Percentiles rank a stretch among this genome's conserved stretches.
These are phyloP conservation scores for Helenozyma baotianmanensis DNA, from an alignment of 805 yeast genomes.

Conservation along the genomic window DNA sequence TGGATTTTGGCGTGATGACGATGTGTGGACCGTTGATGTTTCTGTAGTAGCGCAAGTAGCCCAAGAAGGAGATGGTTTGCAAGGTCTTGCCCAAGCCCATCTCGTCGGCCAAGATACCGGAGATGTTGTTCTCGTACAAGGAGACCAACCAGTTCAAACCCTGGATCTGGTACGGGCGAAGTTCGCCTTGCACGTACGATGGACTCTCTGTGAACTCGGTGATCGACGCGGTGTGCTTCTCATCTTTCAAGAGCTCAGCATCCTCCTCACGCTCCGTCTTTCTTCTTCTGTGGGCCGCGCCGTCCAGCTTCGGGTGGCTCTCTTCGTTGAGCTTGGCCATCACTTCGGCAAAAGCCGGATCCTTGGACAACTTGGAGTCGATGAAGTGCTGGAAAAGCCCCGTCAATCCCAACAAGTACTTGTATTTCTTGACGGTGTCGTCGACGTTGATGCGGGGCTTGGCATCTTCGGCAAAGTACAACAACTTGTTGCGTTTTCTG, in stretches of 20 bases:
- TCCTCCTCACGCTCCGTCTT: slow-evolving; percentile 78
- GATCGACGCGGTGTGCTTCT: slow-evolving; percentile 25
- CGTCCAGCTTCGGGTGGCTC: slow-evolving; percentile 6
- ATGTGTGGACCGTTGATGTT: slow-evolving; percentile 66
- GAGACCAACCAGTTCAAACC: slow-evolving; percentile 78
- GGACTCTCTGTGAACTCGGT: slow-evolving; percentile 52
- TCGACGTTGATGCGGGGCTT: slow-evolving; percentile 46
- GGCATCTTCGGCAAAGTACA: slow-evolving; percentile 32
- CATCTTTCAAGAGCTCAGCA: slow-evolving; percentile 65
- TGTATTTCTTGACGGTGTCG: slow-evolving; percentile 63
- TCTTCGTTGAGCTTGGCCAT: slow-evolving; percentile 34
- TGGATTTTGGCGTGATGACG: slow-evolving; percentile 75
- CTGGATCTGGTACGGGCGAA: slow-evolving; percentile 74
- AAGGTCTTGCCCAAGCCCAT: slow-evolving; percentile 84
- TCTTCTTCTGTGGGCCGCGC: slow-evolving; percentile 45
- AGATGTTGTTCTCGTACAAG: slow-evolving; percentile 59
- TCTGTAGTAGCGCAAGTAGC: slow-evolving; percentile 61
- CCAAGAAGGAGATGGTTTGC: slow-evolving; percentile 73
- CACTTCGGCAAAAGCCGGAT: slow-evolving; percentile 51
- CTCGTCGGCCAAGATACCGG: slow-evolving; percentile 80
- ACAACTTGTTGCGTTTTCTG: background rate
- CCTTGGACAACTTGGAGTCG: slow-evolving; percentile 58
- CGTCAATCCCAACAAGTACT: slow-evolving; percentile 61
- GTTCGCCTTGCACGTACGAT: slow-evolving; percentile 48
- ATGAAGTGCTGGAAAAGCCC: slow-evolving; percentile 66